phyloP scores from a whole-genome alignment of 108 stramenopile genomes.

The Craspedostauros australis region DNA sequence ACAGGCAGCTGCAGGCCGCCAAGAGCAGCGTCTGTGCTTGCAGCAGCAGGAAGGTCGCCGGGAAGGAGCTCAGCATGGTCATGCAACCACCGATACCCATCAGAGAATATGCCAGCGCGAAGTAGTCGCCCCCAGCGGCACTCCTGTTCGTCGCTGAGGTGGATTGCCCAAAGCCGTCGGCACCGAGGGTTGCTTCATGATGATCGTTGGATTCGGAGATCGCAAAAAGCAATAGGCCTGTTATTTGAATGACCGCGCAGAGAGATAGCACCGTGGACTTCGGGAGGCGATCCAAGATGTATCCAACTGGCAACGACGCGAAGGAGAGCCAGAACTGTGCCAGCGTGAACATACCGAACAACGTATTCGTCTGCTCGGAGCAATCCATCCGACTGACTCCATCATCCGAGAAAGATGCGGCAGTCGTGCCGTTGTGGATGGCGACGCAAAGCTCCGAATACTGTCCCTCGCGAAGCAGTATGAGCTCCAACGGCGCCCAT shows the following conservation, averaged over 20 bases:
- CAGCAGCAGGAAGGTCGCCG: conserved; percentile 6
- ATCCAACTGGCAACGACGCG: conserved; percentile 1
- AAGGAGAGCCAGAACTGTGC: conserved; percentile 9
- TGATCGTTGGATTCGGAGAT: conserved; percentile 5
- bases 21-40: conserved; percentile 5
- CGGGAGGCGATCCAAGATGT: conserved; percentile 2
- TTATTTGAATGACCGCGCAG: not conserved
- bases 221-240: conserved; percentile 4
- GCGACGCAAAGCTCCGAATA: conserved; percentile 2
- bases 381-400: too few relatives aligned
- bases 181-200: too few relatives aligned
- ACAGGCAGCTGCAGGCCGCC: conserved; percentile 7
- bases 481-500: conserved; percentile 14
- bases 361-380: conserved; percentile 5
- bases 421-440: not conserved
- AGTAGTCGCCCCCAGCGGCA: too few relatives aligned
- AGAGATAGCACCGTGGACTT: conserved; percentile 1
- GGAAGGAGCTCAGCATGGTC: conserved; percentile 13
- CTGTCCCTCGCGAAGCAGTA: conserved; percentile 10
- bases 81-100: conserved; percentile 5
- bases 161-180: too few relatives aligned
- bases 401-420: too few relatives aligned
- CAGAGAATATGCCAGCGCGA: conserved; percentile 3
- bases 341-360: conserved; percentile 9
- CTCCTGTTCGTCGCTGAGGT: too few relatives aligned